phyloP scores from a whole-genome alignment of 2,329 filamentous ascomycete genomes.

The Dactylella cylindrospora region DNA sequence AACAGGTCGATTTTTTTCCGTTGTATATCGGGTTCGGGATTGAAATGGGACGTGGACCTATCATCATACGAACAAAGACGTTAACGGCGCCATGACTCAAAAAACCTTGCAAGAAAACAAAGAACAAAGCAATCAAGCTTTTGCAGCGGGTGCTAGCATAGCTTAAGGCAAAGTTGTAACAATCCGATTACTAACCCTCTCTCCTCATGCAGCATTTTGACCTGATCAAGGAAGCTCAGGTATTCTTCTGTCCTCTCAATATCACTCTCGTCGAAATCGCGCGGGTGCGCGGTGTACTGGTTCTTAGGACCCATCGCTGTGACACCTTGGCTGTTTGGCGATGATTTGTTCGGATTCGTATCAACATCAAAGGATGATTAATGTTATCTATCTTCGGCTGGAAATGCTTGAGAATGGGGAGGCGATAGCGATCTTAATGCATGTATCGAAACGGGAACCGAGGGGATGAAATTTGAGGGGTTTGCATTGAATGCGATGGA shows the following conservation, averaged over 20 bases:
- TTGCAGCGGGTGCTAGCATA: not conserved
- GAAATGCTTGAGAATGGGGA: no score
- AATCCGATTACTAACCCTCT: conserved; percentile 61
- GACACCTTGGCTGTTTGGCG: no score
- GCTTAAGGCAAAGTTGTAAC: conserved; percentile 47
- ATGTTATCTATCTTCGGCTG: no score
- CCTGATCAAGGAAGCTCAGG: conserved; percentile 72
- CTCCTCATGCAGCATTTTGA: conserved; percentile 73
- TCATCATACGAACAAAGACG: not conserved
- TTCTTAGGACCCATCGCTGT: conserved; percentile 52
- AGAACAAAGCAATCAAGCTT: not conserved
- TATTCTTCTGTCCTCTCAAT: conserved; percentile 70
- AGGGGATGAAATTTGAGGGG: no score
- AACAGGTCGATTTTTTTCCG: conserved; percentile 73
- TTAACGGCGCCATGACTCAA: not conserved
- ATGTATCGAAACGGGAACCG: no score
- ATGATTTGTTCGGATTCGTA: no score
- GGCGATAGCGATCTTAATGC: no score
- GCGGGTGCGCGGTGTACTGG: conserved; percentile 44
- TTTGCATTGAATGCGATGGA: no score
- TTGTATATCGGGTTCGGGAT: conserved; percentile 78
- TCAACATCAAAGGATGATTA: no score
- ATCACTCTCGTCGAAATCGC: conserved; percentile 49
- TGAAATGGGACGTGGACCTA: conserved; percentile 57
- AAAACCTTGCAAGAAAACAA: not conserved